A percentile compares a stretch with the other conserved stretches of the same genome.
These are phyloP conservation scores for Cephaloascus albidus DNA, from an alignment of 805 yeast genomes.

Conservation along the genomic window DNA sequence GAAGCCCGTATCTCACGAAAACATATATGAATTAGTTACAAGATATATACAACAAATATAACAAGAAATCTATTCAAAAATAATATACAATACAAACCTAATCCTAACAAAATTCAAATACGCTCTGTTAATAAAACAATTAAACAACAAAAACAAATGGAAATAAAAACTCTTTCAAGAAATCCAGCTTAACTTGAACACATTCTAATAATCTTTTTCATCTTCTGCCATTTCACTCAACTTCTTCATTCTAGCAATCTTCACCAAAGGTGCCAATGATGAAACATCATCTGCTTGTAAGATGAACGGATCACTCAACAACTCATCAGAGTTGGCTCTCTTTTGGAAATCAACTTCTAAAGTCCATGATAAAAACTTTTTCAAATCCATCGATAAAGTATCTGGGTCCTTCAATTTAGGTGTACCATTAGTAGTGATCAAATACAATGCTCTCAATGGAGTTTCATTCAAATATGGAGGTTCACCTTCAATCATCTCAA, in stretches of 20 bases:
- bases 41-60: too few species aligned
- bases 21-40: too few species aligned
- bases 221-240: conserved; percentile 5
- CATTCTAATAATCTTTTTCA: neutral
- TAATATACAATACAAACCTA: neutral
- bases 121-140: neutral
- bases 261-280: conserved; percentile 65
- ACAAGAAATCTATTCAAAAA: neutral
- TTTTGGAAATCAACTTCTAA: conserved; percentile 76
- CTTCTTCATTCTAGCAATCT: conserved; percentile 63
- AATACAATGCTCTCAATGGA: conserved; percentile 85
- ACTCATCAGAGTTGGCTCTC: conserved; percentile 69
- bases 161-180: neutral
- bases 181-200: neutral
- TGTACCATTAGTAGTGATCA: conserved; percentile 95
- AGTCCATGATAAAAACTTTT: conserved; percentile 66
- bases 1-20: too few species aligned
- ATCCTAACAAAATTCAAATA: neutral
- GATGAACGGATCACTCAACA: conserved; percentile 61
- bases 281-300: conserved; percentile 50
- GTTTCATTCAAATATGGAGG: conserved; percentile 97
- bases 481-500: conserved; percentile 98
- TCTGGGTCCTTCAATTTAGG: conserved; percentile 90
- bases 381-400: conserved; percentile 54
- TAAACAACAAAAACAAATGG: neutral